phyloP scores from a whole-genome alignment of 352 stramenopile genomes.

The Lagenidium giganteum region DNA sequence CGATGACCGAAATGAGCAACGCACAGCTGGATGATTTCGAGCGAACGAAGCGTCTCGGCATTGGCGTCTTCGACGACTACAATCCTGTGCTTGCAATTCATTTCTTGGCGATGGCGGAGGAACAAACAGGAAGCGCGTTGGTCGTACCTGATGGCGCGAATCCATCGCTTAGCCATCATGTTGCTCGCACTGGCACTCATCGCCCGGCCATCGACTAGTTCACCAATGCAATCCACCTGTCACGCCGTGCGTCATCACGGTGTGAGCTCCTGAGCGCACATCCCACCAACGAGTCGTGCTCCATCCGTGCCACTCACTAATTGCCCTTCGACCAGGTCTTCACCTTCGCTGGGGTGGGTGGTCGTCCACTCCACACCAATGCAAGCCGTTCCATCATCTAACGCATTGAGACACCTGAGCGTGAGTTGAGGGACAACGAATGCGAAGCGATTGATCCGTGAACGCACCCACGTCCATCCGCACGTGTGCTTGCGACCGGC shows the following conservation, averaged over 20 bases:
- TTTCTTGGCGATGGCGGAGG: too few species aligned
- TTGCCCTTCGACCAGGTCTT: not conserved
- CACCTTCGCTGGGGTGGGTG: too few species aligned
- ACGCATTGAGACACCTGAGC: conserved; percentile 1
- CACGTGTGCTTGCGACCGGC: too few species aligned
- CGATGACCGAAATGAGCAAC: conserved; percentile 9
- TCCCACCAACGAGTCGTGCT: not conserved
- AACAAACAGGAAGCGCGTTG: too few species aligned
- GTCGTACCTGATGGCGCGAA: not conserved
- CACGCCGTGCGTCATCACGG: not conserved
- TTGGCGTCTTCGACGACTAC: conserved; percentile 31
- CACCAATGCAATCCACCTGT: too few species aligned
- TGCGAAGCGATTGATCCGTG: not conserved
- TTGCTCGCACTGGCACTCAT: too few species aligned
- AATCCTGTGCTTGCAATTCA: too few species aligned
- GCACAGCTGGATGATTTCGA: conserved; percentile 45
- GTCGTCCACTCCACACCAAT: conserved; percentile 5
- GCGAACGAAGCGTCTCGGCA: conserved; percentile 39
- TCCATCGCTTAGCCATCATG: too few species aligned
- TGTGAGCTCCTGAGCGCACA: not conserved
- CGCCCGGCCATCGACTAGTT: too few species aligned
- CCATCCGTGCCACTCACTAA: not conserved
- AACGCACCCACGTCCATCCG: not conserved
- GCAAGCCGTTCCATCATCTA: conserved; percentile 17
- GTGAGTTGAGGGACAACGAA: not conserved